These are phyloP conservation scores for Saprolegnia parasitica DNA, from an alignment of 352 stramenopile species.

Conservation along the genomic window DNA sequence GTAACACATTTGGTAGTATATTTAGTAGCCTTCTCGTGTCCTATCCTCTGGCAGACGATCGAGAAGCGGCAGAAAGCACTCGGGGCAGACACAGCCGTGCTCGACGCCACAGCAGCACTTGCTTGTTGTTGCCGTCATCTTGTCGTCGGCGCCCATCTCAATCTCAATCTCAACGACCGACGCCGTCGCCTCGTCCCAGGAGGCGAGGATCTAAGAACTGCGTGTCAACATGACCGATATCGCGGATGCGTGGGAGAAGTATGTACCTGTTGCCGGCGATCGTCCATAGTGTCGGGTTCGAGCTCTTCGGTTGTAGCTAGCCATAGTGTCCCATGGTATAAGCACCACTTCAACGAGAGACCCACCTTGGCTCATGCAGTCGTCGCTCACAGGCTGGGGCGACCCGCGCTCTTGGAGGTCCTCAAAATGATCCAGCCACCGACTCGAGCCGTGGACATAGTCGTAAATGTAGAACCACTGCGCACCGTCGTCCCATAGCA, in stretches of 20 bases:
- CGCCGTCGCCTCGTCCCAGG: no score
- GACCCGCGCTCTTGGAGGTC: not conserved
- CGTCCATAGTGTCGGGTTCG: not conserved
- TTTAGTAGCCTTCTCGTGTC: not conserved
- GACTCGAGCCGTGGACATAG: conserved; percentile 7
- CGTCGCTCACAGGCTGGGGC: not conserved
- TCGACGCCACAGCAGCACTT: not conserved
- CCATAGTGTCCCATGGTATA: no score
- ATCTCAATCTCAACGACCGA: no score
- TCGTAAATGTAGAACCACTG: conserved; percentile 28
- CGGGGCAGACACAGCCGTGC: not conserved
- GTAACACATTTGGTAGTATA: not conserved
- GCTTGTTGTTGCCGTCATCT: not conserved
- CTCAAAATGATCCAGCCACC: conserved; percentile 19
- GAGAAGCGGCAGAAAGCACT: not conserved
- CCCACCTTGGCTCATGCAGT: conserved; percentile 4
- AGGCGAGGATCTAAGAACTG: no score
- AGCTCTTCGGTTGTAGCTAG: conserved; percentile 24
- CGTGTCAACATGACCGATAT: no score
- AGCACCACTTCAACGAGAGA: not conserved
- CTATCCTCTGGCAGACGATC: not conserved
- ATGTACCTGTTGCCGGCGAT: not conserved
- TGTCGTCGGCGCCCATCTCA: not conserved
- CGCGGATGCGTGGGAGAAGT: no score
- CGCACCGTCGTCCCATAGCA: conserved; percentile 12